These are phyloP conservation scores for Wickerhamiella siamensis DNA, from an alignment of 805 yeast species.

Conservation along the genomic window DNA sequence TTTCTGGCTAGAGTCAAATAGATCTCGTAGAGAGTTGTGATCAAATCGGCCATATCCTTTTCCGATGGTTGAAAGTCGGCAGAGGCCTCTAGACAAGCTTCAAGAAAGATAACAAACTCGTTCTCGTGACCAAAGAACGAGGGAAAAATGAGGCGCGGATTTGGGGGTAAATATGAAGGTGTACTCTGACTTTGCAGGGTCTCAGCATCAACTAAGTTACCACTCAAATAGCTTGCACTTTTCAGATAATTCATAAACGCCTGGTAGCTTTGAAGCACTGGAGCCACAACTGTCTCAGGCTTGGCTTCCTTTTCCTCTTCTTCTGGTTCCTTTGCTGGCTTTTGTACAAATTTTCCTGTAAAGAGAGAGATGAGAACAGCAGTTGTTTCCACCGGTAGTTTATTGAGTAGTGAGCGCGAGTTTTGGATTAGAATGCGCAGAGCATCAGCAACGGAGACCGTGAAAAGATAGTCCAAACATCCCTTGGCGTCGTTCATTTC, in stretches of 20 bases:
- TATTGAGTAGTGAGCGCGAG: slow-evolving; percentile 49
- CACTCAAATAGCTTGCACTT: slow-evolving; percentile 12
- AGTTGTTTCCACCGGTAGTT: slow-evolving; percentile 67
- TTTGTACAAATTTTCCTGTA: slow-evolving; percentile 64
- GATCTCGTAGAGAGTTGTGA: slow-evolving; percentile 69
- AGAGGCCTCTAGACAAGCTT: slow-evolving; percentile 74
- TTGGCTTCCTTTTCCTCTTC: slow-evolving; percentile 2
- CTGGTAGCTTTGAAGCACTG: slow-evolving; percentile 38
- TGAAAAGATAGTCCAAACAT: slow-evolving; percentile 50
- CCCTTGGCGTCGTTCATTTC: slow-evolving; percentile 47
- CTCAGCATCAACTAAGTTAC: slow-evolving; percentile 14
- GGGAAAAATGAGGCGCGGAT: slow-evolving; percentile 73
- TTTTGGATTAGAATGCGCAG: slow-evolving; percentile 53
- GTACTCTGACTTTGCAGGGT: slow-evolving; percentile 9
- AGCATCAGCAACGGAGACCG: slow-evolving; percentile 63
- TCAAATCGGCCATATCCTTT: slow-evolving; percentile 57
- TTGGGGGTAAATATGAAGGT: slow-evolving; percentile 68
- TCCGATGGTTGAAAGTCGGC: slow-evolving; percentile 58
- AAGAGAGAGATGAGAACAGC: slow-evolving; percentile 71
- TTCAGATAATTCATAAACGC: slow-evolving; percentile 43
- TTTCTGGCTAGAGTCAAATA: slow-evolving; percentile 47
- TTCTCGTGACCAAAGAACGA: slow-evolving; percentile 75
- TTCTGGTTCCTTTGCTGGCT: neutral
- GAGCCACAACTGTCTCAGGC: slow-evolving; percentile 13
- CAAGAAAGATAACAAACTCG: slow-evolving; percentile 82